Evolutionary conservation across 768 basidiomycete species (phyloP).

Genomic region (Tylopilus balloui): DNA sequence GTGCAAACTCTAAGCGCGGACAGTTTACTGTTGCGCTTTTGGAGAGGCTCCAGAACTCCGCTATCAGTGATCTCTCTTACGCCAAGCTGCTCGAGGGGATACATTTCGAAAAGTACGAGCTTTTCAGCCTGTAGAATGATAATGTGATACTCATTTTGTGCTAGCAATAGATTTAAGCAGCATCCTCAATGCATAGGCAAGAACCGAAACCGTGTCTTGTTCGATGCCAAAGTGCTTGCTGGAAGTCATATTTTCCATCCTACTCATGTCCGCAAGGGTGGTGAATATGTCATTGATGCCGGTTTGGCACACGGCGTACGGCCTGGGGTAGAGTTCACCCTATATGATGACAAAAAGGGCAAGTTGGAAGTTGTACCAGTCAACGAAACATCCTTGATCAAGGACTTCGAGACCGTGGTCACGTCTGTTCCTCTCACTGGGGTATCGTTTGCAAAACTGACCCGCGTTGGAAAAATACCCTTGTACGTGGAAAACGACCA

Average conservation of each 20-base stretch:
- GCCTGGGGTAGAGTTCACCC: conserved; percentile 12
- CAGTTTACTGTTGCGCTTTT: conserved; percentile 27
- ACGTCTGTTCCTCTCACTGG: neutral
- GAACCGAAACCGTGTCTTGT: conserved; percentile 10
- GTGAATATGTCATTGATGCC: conserved; percentile 20
- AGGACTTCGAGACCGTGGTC: conserved; percentile 13
- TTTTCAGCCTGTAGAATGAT: neutral
- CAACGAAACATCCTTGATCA: conserved; percentile 3
- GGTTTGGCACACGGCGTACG: conserved; percentile 28
- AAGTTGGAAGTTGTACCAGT: neutral
- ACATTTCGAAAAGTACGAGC: neutral
- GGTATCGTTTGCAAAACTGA: conserved; percentile 3
- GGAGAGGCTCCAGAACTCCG: conserved; percentile 1
- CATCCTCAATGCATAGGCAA: conserved; percentile 29
- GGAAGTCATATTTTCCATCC: conserved; percentile 5
- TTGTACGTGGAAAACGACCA: neutral
- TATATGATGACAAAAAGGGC: conserved; percentile 13
- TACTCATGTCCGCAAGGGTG: neutral
- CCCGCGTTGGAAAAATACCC: neutral
- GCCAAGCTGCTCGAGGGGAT: conserved; percentile 18
- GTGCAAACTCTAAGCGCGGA: conserved; percentile 11
- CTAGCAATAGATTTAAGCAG: conserved; percentile 19
- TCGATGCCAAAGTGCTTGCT: conserved; percentile 18
- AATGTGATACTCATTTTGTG: neutral
- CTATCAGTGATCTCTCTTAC: conserved; percentile 21